Evolutionary conservation across 257 asterid species (phyloP).

Genomic region (Salvia miltiorrhiza): DNA sequence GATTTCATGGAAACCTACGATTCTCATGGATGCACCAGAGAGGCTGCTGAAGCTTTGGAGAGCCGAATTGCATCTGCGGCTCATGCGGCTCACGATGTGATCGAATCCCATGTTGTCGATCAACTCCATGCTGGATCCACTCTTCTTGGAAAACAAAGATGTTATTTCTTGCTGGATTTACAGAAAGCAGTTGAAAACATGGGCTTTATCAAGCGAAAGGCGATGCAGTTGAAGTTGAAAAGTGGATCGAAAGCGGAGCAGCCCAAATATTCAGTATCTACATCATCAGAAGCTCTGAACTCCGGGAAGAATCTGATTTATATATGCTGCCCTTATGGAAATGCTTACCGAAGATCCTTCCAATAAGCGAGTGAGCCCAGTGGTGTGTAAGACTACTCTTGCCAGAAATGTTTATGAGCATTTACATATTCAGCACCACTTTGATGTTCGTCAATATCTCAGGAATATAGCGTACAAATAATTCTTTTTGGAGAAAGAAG

Average conservation of each 20-base stretch:
- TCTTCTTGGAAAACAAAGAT: no score
- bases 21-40: no score
- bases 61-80: no score
- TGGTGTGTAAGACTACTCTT: not conserved
- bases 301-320: not conserved
- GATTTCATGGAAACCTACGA: not conserved
- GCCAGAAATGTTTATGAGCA: not conserved
- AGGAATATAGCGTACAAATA: not conserved
- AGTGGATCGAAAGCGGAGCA: not conserved
- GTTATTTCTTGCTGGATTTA: not conserved
- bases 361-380: not conserved
- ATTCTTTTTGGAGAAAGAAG: not conserved
- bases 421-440: not conserved
- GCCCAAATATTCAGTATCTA: not conserved
- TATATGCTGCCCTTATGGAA: not conserved
- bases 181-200: not conserved
- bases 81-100: no score
- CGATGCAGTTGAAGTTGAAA: not conserved
- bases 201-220: not conserved
- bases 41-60: no score
- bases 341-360: not conserved
- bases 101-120: no score
- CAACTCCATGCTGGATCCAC: no score
- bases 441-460: not conserved
- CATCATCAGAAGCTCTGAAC: not conserved